Conservation (phyloP, 1,284 basidiomycete genomes). For the Mycosarcoma maydis region DNA sequence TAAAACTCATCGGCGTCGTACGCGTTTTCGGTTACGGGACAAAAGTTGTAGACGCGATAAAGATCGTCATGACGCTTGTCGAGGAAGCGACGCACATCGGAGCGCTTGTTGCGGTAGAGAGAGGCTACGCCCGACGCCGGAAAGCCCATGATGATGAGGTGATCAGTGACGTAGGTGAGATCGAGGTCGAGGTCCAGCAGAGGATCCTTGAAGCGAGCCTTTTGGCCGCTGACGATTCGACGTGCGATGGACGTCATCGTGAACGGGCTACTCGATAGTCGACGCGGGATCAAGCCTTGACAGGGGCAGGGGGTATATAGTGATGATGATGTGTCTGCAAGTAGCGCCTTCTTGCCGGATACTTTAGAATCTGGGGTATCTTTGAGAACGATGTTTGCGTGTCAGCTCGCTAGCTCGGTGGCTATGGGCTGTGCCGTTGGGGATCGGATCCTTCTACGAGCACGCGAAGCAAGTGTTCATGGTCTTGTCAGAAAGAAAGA, state of each 20-base stretch:
- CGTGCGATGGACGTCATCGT: conserved; percentile 57
- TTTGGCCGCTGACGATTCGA: conserved; percentile 72
- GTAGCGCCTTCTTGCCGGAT: too few relatives aligned
- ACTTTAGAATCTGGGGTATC: too few relatives aligned
- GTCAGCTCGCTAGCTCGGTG: too few relatives aligned
- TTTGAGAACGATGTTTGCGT: too few relatives aligned
- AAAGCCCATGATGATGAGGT: conserved; percentile 83
- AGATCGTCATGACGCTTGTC: conserved; percentile 78
- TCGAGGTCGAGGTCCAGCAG: conserved; percentile 79
- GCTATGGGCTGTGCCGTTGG: too few relatives aligned
- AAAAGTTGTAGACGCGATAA: conserved; percentile 86
- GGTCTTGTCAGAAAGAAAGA: too few relatives aligned
- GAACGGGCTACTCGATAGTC: too few relatives aligned
- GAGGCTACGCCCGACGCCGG: conserved; percentile 82
- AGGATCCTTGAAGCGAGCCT: conserved; percentile 79
- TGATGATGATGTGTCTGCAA: too few relatives aligned
- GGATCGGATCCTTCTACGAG: too few relatives aligned
- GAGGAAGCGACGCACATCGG: conserved; percentile 81
- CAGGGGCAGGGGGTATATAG: too few relatives aligned
- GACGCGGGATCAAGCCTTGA: too few relatives aligned
- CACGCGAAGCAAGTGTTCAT: too few relatives aligned
- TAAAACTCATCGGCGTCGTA: conserved; percentile 69
- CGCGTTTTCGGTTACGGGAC: conserved; percentile 68
- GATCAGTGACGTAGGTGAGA: conserved; percentile 77
- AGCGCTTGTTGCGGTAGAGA: conserved; percentile 81